Conservation (phyloP, 805 yeast genomes). For the Ogataea kodamae region DNA sequence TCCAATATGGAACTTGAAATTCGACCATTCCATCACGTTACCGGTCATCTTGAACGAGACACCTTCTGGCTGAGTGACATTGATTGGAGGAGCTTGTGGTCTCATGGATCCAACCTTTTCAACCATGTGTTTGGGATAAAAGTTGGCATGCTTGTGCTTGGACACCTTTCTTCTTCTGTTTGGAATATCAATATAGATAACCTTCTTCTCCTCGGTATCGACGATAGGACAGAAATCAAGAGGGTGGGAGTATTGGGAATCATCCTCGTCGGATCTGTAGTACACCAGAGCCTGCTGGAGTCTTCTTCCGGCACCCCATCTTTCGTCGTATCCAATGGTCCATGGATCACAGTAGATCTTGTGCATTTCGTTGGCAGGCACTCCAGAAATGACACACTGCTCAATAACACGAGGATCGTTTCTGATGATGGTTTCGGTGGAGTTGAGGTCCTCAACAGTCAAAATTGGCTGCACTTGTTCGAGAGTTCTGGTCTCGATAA, state of each 20-base stretch:
- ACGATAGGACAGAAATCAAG: conserved; percentile 80
- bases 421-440: conserved; percentile 63
- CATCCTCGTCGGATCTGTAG: conserved; percentile 73
- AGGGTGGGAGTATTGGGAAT: conserved; percentile 65
- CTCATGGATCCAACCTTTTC: conserved; percentile 64
- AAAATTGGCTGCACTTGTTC: conserved; percentile 72
- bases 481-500: conserved; percentile 45
- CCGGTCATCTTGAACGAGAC: conserved; percentile 73
- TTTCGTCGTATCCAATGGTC: conserved; percentile 60
- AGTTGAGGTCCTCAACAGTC: conserved; percentile 62
- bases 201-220: conserved; percentile 66
- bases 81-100: conserved; percentile 60
- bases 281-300: conserved; percentile 79
- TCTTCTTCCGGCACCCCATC: conserved; percentile 75
- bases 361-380: conserved; percentile 59
- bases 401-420: conserved; percentile 67
- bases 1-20: conserved; percentile 74
- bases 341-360: conserved; percentile 63
- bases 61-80: conserved; percentile 77
- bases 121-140: conserved; percentile 61
- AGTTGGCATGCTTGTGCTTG: conserved; percentile 64
- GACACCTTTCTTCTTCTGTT: conserved; percentile 69
- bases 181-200: conserved; percentile 73
- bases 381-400: conserved; percentile 68
- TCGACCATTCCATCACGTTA: conserved; percentile 70